Percentiles rank a stretch among this genome's conserved stretches.
These are phyloP conservation scores for Colletotrichum salicis DNA, from an alignment of 2,329 filamentous ascomycete genomes.

Conservation along the genomic window DNA sequence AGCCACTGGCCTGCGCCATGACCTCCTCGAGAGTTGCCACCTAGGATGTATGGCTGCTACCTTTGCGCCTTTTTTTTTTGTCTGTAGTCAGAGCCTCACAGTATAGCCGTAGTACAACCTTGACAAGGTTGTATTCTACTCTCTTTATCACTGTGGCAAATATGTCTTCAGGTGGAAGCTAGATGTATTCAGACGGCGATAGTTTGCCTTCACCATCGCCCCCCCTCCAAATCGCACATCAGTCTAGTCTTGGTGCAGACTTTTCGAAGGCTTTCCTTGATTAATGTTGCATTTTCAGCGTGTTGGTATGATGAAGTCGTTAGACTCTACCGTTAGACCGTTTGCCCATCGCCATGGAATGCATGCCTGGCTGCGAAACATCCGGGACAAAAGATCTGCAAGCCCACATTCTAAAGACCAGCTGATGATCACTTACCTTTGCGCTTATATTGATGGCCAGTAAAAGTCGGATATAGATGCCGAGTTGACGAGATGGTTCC, in stretches of 20 bases:
- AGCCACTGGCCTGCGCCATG: neutral
- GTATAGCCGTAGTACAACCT: neutral
- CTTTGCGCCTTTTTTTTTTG: neutral
- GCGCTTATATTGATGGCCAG: neutral
- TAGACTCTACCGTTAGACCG: neutral
- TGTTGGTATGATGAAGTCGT: neutral
- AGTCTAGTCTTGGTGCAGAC: neutral
- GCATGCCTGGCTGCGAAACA: neutral
- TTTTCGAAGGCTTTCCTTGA: neutral
- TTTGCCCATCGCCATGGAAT: neutral
- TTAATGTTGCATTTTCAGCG: neutral
- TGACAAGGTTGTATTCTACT: neutral
- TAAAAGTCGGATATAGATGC: neutral
- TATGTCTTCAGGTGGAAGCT: no score
- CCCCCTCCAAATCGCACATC: neutral
- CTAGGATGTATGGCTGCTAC: no score
- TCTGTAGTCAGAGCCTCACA: neutral
- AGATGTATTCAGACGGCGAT: no score
- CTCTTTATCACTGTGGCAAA: no score
- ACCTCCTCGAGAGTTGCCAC: neutral
- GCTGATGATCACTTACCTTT: neutral
- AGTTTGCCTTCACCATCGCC: no score
- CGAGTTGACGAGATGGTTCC: conserved; percentile 6
- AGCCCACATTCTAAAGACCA: neutral
- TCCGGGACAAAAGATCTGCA: conserved; percentile 14